Conservation (phyloP, 139 green algal species). For the Chlamydomonas sphaeroides region DNA sequence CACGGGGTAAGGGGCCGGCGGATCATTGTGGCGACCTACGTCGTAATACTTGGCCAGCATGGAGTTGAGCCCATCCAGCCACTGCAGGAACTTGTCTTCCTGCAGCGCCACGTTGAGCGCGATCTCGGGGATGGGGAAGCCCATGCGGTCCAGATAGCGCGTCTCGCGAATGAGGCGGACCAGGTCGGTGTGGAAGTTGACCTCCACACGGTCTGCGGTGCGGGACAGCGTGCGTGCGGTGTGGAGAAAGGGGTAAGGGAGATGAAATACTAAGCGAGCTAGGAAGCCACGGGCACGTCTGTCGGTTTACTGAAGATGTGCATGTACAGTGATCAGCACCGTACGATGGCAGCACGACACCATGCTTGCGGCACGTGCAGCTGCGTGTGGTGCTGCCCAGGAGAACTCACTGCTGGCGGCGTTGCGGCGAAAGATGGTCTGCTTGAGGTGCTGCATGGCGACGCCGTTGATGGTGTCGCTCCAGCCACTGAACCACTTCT, state of each 20-base stretch:
- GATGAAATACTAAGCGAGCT: too few species aligned
- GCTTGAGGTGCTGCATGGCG: slow-evolving; percentile 78
- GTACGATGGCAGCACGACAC: too few species aligned
- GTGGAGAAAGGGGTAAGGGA: neutral
- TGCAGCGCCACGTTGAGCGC: slow-evolving; percentile 87
- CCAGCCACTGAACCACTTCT: slow-evolving; percentile 80
- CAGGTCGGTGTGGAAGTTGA: slow-evolving; percentile 86
- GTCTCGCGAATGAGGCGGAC: slow-evolving; percentile 83
- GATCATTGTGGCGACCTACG: too few species aligned
- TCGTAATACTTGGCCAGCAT: slow-evolving; percentile 85
- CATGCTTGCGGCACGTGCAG: too few species aligned
- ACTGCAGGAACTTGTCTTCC: slow-evolving; percentile 79
- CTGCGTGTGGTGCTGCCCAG: too few species aligned
- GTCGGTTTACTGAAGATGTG: too few species aligned
- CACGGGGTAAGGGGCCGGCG: too few species aligned
- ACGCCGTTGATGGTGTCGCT: slow-evolving; percentile 70
- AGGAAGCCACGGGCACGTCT: too few species aligned
- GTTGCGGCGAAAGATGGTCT: slow-evolving; percentile 76
- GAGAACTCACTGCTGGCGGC: slow-evolving; percentile 57
- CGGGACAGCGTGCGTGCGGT: too few species aligned
- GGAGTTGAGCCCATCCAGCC: slow-evolving; percentile 74
- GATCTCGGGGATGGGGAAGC: slow-evolving; percentile 86
- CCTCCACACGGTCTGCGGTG: slow-evolving; percentile 57
- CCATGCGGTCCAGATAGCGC: slow-evolving; percentile 87
- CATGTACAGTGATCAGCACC: too few species aligned